phyloP scores from a whole-genome alignment of 805 yeast species.

The Candida lessepsii region DNA sequence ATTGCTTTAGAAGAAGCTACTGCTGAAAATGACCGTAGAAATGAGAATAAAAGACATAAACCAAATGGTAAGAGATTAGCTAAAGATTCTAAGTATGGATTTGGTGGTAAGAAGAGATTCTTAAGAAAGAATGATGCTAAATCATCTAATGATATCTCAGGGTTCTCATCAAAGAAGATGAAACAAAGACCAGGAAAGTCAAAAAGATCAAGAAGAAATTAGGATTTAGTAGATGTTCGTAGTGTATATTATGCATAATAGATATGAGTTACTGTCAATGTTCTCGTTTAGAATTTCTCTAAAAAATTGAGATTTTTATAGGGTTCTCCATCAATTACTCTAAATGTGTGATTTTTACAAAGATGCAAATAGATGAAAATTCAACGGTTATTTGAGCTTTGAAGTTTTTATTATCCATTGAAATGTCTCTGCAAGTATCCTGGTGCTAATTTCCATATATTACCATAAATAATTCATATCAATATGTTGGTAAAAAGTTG shows the following conservation, averaged over 20 bases:
- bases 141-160: slow-evolving; percentile 65
- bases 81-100: slow-evolving; percentile 72
- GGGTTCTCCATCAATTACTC: no score
- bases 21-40: slow-evolving; percentile 46
- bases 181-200: slow-evolving; percentile 48
- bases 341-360: no score
- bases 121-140: slow-evolving; percentile 70
- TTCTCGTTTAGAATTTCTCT: no score
- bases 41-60: slow-evolving; percentile 47
- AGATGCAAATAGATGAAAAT: no score
- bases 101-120: slow-evolving; percentile 76
- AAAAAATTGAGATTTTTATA: no score
- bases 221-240: not conserved
- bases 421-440: no score
- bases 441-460: no score
- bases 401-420: no score
- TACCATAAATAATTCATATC: no score
- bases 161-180: slow-evolving; percentile 55
- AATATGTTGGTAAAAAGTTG: no score
- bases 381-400: no score
- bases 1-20: slow-evolving; percentile 91
- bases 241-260: slow-evolving; percentile 7
- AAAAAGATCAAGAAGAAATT: slow-evolving; percentile 32
- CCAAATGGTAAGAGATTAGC: slow-evolving; percentile 67
- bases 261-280: not conserved